These are phyloP conservation scores for Fusarium xyrophilum DNA, from an alignment of 2,329 filamentous ascomycete species.

Conservation along the genomic window DNA sequence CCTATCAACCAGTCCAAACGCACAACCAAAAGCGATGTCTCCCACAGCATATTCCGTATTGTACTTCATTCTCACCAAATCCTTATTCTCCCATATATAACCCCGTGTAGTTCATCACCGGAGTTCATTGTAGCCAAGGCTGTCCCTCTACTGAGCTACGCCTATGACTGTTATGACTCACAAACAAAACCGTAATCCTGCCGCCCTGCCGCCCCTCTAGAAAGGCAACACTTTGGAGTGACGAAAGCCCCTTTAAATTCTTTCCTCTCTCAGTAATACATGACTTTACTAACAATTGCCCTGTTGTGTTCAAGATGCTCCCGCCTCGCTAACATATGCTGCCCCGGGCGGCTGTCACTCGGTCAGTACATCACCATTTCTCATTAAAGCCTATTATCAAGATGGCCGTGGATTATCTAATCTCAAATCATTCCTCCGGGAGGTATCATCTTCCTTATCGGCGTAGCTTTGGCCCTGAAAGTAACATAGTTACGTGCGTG, in stretches of 20 bases:
- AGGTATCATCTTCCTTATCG: too few relatives aligned
- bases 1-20: neutral
- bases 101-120: fast-evolving
- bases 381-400: too few relatives aligned
- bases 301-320: neutral
- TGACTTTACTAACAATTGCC: neutral
- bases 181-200: neutral
- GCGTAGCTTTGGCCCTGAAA: neutral
- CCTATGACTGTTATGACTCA: neutral
- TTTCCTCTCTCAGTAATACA: fast-evolving
- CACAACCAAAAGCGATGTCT: neutral
- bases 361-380: neutral
- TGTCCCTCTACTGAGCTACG: too few relatives aligned
- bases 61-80: fast-evolving
- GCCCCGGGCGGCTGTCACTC: neutral
- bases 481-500: too few relatives aligned
- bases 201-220: neutral
- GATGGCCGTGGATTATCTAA: fast-evolving
- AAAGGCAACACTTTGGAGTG: neutral
- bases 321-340: neutral
- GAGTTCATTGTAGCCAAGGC: fast-evolving
- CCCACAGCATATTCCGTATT: neutral
- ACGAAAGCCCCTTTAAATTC: fast-evolving
- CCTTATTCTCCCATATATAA: fast-evolving
- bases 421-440: too few relatives aligned